A percentile compares a stretch with the other conserved stretches of the same genome.
These are phyloP conservation scores for Trichoderma guizhouense DNA, from an alignment of 2,329 filamentous ascomycete species.

Conservation along the genomic window DNA sequence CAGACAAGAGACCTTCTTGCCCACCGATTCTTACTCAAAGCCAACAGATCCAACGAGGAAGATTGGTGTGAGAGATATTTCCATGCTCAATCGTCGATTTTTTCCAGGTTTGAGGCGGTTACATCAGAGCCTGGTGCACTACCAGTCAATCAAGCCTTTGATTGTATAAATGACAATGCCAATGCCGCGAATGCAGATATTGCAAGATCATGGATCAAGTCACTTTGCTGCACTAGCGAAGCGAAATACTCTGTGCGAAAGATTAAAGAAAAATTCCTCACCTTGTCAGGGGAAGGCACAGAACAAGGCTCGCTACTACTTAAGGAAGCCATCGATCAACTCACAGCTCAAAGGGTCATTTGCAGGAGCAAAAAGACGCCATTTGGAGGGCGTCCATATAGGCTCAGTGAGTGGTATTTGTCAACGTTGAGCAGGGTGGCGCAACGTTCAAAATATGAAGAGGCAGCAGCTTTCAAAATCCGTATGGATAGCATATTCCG, in stretches of 20 bases:
- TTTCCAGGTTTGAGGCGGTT: conserved; percentile 54
- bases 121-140: conserved; percentile 47
- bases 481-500: conserved; percentile 56
- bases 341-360: conserved; percentile 52
- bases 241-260: conserved; percentile 46
- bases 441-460: conserved; percentile 51
- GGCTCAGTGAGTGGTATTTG: conserved; percentile 58
- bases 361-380: conserved; percentile 58
- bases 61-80: conserved; percentile 59
- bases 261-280: conserved; percentile 50
- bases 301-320: conserved; percentile 43
- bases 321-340: conserved; percentile 45
- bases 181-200: conserved; percentile 31
- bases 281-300: conserved; percentile 42
- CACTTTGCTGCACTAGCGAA: conserved; percentile 53
- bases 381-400: conserved; percentile 58
- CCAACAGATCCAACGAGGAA: conserved; percentile 31
- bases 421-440: conserved; percentile 55
- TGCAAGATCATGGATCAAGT: conserved; percentile 58
- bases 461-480: conserved; percentile 59
- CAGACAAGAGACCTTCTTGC: conserved; percentile 44
- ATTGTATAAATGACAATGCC: background rate
- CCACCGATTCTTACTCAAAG: conserved; percentile 39
- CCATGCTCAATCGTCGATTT: conserved; percentile 50
- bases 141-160: conserved; percentile 10